phyloP scores from a whole-genome alignment of 352 stramenopile species.

The Pilasporangium apinafurcum region DNA sequence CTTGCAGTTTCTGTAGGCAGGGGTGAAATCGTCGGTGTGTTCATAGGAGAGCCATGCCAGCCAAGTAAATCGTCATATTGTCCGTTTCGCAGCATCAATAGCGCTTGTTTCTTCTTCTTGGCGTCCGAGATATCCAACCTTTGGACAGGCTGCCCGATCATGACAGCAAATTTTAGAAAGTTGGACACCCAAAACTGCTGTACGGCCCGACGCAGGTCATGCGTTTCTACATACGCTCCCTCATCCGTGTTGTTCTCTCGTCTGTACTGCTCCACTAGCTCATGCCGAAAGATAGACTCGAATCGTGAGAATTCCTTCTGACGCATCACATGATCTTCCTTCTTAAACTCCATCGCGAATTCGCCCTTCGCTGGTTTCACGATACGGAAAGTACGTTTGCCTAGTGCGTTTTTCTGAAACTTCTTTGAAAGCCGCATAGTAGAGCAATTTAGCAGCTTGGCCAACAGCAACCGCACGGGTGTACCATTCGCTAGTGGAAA shows the following conservation, averaged over 20 bases:
- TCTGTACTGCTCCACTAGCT: conserved; percentile 75
- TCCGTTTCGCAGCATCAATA: conserved; percentile 71
- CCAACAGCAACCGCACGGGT: conserved; percentile 73
- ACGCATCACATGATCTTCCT: conserved; percentile 48
- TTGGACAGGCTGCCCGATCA: conserved; percentile 65
- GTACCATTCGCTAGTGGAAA: conserved; percentile 79
- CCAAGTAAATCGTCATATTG: conserved; percentile 70
- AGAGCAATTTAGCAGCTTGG: conserved; percentile 84
- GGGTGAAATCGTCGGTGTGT: conserved; percentile 27
- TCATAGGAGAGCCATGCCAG: conserved; percentile 41
- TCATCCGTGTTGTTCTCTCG: conserved; percentile 83
- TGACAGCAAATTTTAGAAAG: conserved; percentile 78
- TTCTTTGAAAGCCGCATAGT: conserved; percentile 88
- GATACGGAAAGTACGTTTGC: conserved; percentile 81
- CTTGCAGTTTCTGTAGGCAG: conserved; percentile 21
- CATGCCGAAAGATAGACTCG: conserved; percentile 72
- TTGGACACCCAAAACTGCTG: conserved; percentile 85
- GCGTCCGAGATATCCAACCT: conserved; percentile 70
- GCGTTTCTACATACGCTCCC: conserved; percentile 58
- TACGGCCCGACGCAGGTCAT: conserved; percentile 66
- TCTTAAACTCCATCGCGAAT: conserved; percentile 66
- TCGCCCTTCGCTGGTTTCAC: conserved; percentile 57
- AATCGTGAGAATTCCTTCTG: conserved; percentile 67
- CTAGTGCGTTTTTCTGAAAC: conserved; percentile 85
- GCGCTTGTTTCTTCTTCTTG: conserved; percentile 78